A percentile compares a stretch with the other conserved stretches of the same genome.
These are phyloP conservation scores for Saccharomyces hybrid DNA, from an alignment of 1,139 yeast species.

Conservation along the genomic window DNA sequence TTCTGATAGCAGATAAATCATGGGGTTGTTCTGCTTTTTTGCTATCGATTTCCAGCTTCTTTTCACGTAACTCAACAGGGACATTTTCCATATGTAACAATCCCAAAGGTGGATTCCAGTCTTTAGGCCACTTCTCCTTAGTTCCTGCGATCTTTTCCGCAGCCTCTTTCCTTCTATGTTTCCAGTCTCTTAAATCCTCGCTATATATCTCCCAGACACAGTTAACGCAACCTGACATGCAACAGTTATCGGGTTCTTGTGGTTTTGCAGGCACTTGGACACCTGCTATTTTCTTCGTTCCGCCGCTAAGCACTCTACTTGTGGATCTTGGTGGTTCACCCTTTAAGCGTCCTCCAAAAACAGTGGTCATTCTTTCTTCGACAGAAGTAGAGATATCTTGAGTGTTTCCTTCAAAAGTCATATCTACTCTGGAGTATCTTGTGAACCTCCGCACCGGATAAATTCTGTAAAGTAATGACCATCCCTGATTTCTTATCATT, in stretches of 20 bases:
- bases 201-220: conserved; percentile 94
- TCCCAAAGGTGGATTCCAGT: conserved; percentile 66
- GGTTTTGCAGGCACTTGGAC: conserved; percentile 74
- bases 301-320: conserved; percentile 40
- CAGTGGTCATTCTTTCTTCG: conserved; percentile 43
- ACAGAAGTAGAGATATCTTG: conserved; percentile 35
- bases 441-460: background rate
- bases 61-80: conserved; percentile 29
- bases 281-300: conserved; percentile 55
- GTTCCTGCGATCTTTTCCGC: conserved; percentile 44
- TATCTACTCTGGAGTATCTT: conserved; percentile 4
- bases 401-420: conserved; percentile 45
- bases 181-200: conserved; percentile 85
- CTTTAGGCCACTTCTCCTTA: conserved; percentile 69
- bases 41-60: conserved; percentile 20
- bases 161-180: conserved; percentile 50
- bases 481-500: background rate
- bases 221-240: conserved; percentile 95
- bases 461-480: background rate
- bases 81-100: conserved; percentile 35
- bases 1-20: conserved; percentile 19
- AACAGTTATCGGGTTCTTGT: conserved; percentile 87
- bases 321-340: conserved; percentile 49
- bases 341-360: conserved; percentile 53
- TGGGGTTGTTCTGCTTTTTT: conserved; percentile 17